Evolutionary conservation across 768 basidiomycete genomes (phyloP), one percentile per base, ranked within the genome.

Genomic region (Leccinum incarnatum): DNA sequence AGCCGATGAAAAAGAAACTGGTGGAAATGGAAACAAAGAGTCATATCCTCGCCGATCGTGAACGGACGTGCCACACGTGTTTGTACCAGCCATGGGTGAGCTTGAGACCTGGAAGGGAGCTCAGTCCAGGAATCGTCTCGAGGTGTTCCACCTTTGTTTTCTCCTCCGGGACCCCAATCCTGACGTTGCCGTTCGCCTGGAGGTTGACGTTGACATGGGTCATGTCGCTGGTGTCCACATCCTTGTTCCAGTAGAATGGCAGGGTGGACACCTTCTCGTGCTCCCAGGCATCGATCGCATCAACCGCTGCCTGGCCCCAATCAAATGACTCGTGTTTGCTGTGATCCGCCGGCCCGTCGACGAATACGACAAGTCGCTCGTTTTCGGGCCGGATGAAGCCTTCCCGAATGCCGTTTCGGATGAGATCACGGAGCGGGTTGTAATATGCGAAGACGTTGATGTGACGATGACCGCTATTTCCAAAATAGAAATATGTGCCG

Each of bases 391-490:
- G 72, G 72, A 98, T 94, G 75, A 92, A 96, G 3, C 91, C 91
- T 14, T 83, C 83, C 27, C 79, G 71, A 53, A 92, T 74, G 11
- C 87, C 86, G 51, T 78, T 83, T 58, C 83, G 74, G 66, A 98
- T 84, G 54, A 95, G 82, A 9, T 80, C 75, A 21, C 88, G 84
- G n/a, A 99, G 77, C 1, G 94, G 87, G 25, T 92, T 82, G 74
- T 85, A 99, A 77, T 88, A 97, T 1, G 81, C 81, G 29, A 83
- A 81, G 27, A 97, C 89, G 69, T 98, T 96, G 17, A 97, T 69
- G 25, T 27, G 27, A 97, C 75, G 46, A 97, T 75, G 45, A 97
- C 88, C 14, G 95, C 87, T 95, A 67, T 61, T 54, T 27, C 36
- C 29, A 23, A 5, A 51, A 15, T 6, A 27, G 37, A 9, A 0